Evolutionary conservation across 169 alveolate species (phyloP), one percentile per base, ranked within the genome.

Genomic region (Plasmodium malariae): DNA sequence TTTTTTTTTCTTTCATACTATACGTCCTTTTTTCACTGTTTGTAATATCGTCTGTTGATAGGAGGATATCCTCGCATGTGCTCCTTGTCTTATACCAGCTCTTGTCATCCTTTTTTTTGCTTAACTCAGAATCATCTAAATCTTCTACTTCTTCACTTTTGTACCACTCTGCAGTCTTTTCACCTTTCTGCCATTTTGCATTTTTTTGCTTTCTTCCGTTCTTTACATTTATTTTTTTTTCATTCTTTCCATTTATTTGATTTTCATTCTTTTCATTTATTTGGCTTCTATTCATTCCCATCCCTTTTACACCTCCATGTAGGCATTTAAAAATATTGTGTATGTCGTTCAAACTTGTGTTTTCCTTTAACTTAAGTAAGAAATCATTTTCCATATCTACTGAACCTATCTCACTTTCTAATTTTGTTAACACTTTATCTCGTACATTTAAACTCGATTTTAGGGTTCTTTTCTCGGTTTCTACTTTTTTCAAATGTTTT

Each of bases 371-470:
- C 21, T 74, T 70, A n/a, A 51, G 76, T 63, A 86, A 59, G 14
- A 28, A 45, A n/a, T 86, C 76, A 49, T 86, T 86, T 71, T 86
- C 92, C 34, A 70, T 36, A 45, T 86, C 87, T 17, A 86, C 80
- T 7, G 76, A 86, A 19, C 87, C 68, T 26, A 86, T 71, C 57
- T 86, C 92, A 19, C 70, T 86, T 86, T 86, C 92, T 51, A 86
- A 24, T 57, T 86, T 86, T 34, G 48, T 48, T 74, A 86, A 34
- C 21, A 86, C 92, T 43, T 71, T 86, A 86, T 86, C 87, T 37
- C 92, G 26, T 6, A 70, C 92, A 49, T 55, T 43, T 30, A 86
- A 59, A 86, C 59, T 71, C 37, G 74, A 49, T 59, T 86, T 86
- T 69, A 86, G 21, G n/a, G 72, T 59, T 36, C 92, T 86, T 54